Evolutionary conservation across 2,329 filamentous ascomycete species (phyloP), one percentile per base, ranked within the genome.

Genomic region (Ascochyta clinopodiicola): DNA sequence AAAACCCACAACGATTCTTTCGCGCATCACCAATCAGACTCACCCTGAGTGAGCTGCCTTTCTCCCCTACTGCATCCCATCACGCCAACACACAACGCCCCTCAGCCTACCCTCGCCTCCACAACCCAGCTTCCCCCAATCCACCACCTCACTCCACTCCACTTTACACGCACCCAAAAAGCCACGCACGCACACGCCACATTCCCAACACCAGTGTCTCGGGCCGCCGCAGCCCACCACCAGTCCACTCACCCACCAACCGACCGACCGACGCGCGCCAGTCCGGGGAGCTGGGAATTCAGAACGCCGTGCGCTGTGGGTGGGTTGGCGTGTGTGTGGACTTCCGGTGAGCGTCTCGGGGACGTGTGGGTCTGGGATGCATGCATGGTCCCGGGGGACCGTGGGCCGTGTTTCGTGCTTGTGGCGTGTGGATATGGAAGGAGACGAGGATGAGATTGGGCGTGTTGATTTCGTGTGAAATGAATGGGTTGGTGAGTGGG

Each of bases 331-430:
- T 38, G 40, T 17, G 48, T 19, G 40, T 9, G 3, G 40, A 25
- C 21, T 51, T 50, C 48, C 48, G 48, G 48, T 51, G 48, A 44
- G 48, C 22, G 48, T 31, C 22, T 25, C 15, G 27, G 21, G 37
- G 10, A 19, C 5, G 21, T 6, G 27, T 13, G 27, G 10, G 6
- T 32, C 8, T 31, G 36, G 40, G 40, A 12, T 32, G 27, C 40
- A 32, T 31, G 27, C 17, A 24, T 42, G 27, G 24, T 17, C 15
- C 15, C 29, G 15, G n/a, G 38, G 15, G 6, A 4, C 4, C 13
- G 17, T 36, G 34, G 6, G 34, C 12, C 6, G 34, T 24, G 4
- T 31, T 9, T 13, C 13, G 29, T 31, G 29, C 5, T 31, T 17
- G 17, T 17, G 17, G 17, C 17, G 17, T 17, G 17, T 17, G 17